Evolutionary conservation across 495 filamentous ascomycete species (phyloP).

Genomic region (Neurospora pannonica): DNA sequence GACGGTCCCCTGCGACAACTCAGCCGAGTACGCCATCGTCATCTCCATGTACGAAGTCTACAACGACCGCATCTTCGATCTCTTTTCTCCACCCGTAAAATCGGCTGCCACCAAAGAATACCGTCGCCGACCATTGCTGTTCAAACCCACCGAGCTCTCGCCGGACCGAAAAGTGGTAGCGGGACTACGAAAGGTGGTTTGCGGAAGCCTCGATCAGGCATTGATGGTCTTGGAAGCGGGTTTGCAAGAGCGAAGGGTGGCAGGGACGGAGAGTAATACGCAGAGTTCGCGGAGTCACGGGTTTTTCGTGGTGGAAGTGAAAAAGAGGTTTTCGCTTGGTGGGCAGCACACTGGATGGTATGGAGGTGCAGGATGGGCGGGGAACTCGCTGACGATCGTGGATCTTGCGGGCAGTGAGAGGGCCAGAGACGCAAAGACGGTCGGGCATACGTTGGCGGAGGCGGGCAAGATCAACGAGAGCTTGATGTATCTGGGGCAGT

Average conservation of each 20-base stretch:
- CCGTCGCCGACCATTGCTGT: slow-evolving; percentile 65
- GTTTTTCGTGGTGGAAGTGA: slow-evolving; percentile 93
- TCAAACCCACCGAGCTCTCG: slow-evolving; percentile 78
- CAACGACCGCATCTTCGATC: slow-evolving; percentile 95
- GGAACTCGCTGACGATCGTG: slow-evolving; percentile 77
- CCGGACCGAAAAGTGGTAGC: slow-evolving; percentile 86
- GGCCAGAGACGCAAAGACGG: slow-evolving; percentile 85
- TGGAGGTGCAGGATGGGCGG: slow-evolving; percentile 55
- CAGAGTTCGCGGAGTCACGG: slow-evolving; percentile 87
- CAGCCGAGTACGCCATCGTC: slow-evolving; percentile 77
- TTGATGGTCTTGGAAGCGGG: slow-evolving; percentile 86
- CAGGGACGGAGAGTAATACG: slow-evolving; percentile 82
- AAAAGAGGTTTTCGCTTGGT: slow-evolving; percentile 52
- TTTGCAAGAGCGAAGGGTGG: slow-evolving; percentile 75
- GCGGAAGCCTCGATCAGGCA: slow-evolving; percentile 76
- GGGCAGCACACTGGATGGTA: slow-evolving; percentile 29
- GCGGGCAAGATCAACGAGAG: slow-evolving; percentile 97
- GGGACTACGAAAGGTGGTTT: slow-evolving; percentile 82
- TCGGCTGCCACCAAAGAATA: slow-evolving; percentile 51
- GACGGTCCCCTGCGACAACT: slow-evolving; percentile 53
- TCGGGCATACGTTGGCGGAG: slow-evolving; percentile 83
- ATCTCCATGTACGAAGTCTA: slow-evolving; percentile 99
- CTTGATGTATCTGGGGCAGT: slow-evolving; percentile 96
- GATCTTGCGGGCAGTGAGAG: slow-evolving; percentile 93
- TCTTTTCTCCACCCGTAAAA: slow-evolving; percentile 52